Conservation (phyloP, 164 flowering plant genomes). For the Malania oleifera region DNA sequence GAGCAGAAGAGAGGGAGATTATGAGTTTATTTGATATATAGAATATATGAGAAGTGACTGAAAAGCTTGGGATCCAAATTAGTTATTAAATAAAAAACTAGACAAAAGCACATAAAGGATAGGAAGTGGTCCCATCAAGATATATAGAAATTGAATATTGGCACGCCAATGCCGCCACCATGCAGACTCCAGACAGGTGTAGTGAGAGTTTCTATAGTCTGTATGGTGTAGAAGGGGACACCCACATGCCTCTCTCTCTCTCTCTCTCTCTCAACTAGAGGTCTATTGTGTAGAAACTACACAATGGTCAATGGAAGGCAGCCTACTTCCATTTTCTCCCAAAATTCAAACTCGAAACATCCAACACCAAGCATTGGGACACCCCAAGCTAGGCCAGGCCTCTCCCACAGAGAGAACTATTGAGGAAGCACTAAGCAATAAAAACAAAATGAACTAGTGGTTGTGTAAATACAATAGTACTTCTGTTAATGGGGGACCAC, state of each 20-base stretch:
- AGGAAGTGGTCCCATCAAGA: conserved; percentile 48
- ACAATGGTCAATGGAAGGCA: no score
- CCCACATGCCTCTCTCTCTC: conserved; percentile 14
- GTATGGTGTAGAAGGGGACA: conserved; percentile 16
- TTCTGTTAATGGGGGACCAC: conserved; percentile 24
- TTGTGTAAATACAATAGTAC: no score
- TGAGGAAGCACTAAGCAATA: no score
- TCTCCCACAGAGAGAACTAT: no score
- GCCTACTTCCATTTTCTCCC: no score
- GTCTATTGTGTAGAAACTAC: no score
- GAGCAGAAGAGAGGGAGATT: background rate
- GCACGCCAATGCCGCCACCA: conserved; percentile 45
- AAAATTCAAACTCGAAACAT: no score
- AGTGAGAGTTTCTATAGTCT: conserved; percentile 31
- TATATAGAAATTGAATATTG: conserved; percentile 50
- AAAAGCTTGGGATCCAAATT: conserved; percentile 3
- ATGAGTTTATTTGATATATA: background rate
- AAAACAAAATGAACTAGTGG: no score
- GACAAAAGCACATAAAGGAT: no score
- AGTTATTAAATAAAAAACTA: conserved; percentile 1
- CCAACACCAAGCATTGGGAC: no score
- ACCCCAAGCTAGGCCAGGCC: no score
- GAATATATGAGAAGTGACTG: conserved; percentile 3
- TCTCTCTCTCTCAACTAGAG: conserved; percentile 11
- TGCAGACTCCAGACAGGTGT: conserved; percentile 31